Percentiles rank a stretch among this genome's conserved stretches.
phyloP scores from a whole-genome alignment of 371 early-diverging fungal species.

The Gilbertella persicaria region DNA sequence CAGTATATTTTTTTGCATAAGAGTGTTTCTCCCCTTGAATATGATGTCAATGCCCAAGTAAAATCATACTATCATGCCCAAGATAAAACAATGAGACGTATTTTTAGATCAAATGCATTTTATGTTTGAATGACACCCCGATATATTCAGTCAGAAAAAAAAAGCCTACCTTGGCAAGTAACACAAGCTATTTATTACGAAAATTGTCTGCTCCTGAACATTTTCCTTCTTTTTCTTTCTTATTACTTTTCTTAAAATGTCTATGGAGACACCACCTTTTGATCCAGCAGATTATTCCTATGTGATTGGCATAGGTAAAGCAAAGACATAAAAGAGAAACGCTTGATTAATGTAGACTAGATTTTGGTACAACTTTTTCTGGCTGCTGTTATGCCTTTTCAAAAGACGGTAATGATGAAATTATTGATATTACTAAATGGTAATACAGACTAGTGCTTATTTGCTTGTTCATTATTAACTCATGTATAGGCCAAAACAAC shows the following conservation, averaged over 20 bases:
- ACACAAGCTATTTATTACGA: background rate
- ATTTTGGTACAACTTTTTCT: constrained; percentile 63
- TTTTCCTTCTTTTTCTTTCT: background rate
- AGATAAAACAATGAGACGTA: too few relatives aligned
- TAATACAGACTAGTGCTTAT: constrained; percentile 1
- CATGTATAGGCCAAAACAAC: constrained; percentile 43
- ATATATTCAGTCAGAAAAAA: too few relatives aligned
- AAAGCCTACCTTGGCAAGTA: too few relatives aligned
- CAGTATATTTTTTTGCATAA: too few relatives aligned
- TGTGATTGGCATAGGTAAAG: constrained; percentile 52
- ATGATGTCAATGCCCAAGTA: too few relatives aligned
- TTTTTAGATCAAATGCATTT: too few relatives aligned
- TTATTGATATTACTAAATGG: constrained; percentile 53
- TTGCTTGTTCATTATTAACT: background rate
- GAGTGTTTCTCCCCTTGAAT: too few relatives aligned
- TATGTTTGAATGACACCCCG: too few relatives aligned
- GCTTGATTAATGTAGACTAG: too few relatives aligned
- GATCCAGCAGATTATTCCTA: constrained; percentile 49
- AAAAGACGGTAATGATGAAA: constrained; percentile 50
- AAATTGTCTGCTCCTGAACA: background rate
- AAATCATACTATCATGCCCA: too few relatives aligned
- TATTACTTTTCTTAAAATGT: constrained; percentile 12
- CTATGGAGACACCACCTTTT: constrained; percentile 40
- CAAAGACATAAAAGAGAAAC: background rate
- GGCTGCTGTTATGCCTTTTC: constrained; percentile 56